A percentile compares a stretch with the other conserved stretches of the same genome.
Evolutionary conservation across 352 stramenopile genomes (phyloP).

Genomic region (Phytopythium mirpurense): DNA sequence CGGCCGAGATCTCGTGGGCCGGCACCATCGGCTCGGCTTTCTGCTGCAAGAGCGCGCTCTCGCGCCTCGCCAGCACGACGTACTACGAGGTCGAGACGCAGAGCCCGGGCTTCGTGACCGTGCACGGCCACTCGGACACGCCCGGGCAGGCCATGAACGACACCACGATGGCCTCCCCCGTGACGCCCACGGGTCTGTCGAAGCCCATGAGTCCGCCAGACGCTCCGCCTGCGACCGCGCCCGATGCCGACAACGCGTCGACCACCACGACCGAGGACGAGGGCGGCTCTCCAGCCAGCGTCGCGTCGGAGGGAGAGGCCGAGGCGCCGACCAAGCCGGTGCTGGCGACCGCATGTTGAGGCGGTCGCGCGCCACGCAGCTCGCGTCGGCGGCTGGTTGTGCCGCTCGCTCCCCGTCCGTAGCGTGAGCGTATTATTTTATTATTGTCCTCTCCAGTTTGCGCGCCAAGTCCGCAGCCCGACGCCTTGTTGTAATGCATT

Average conservation of each 20-base stretch:
- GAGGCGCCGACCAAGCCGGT: neutral
- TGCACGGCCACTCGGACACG: constrained; percentile 51
- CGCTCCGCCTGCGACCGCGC: constrained; percentile 3
- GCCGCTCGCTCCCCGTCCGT: too few species aligned
- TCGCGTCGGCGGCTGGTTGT: too few species aligned
- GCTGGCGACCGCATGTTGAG: constrained; percentile 3
- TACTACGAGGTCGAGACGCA: constrained; percentile 83
- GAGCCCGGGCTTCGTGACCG: constrained; percentile 54
- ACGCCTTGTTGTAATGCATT: too few species aligned
- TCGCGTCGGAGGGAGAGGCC: neutral
- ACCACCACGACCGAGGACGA: constrained; percentile 38
- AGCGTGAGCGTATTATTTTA: constrained; percentile 1
- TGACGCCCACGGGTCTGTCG: constrained; percentile 29
- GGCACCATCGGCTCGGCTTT: constrained; percentile 52
- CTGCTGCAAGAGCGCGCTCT: constrained; percentile 61
- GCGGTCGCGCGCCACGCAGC: too few species aligned
- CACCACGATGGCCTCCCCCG: constrained; percentile 49
- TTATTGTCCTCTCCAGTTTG: too few species aligned
- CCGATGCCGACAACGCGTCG: constrained; percentile 19
- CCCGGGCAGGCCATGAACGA: constrained; percentile 45
- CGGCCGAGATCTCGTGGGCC: constrained; percentile 49
- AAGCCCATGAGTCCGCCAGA: constrained; percentile 33
- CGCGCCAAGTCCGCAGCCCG: too few species aligned
- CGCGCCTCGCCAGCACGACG: constrained; percentile 49
- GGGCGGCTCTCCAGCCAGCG: constrained; percentile 26